phyloP scores from a whole-genome alignment of 1,139 yeast genomes.

The Candida mesenterica region DNA sequence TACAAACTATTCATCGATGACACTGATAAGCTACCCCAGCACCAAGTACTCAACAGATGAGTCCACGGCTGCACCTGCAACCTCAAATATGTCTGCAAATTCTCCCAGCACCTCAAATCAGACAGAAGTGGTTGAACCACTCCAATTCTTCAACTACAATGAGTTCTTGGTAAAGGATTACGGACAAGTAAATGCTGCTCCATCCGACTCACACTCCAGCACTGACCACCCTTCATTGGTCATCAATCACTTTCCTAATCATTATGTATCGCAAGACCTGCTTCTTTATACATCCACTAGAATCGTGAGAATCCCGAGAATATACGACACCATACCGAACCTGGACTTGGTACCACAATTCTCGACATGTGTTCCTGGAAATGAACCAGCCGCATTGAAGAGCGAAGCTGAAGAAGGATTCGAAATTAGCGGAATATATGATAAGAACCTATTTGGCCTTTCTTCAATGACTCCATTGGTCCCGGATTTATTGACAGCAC shows the following conservation, averaged over 20 bases:
- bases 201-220: not conserved
- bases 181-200: conserved; percentile 17
- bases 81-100: too few species aligned
- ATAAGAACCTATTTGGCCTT: conserved; percentile 47
- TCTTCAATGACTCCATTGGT: conserved; percentile 58
- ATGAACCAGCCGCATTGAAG: conserved; percentile 60
- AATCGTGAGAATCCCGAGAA: conserved; percentile 63
- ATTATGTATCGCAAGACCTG: conserved; percentile 31
- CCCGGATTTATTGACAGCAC: conserved; percentile 30
- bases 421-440: conserved; percentile 36
- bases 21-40: not conserved
- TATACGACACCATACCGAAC: conserved; percentile 28
- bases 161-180: conserved; percentile 48
- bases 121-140: conserved; percentile 11
- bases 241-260: conserved; percentile 67
- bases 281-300: conserved; percentile 40
- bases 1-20: too few species aligned
- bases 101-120: too few species aligned
- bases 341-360: conserved; percentile 57
- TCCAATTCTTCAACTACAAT: conserved; percentile 63
- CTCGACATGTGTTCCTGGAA: conserved; percentile 58
- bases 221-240: conserved; percentile 32
- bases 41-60: not conserved
- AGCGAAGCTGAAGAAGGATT: conserved; percentile 20
- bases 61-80: not conserved